phyloP scores from a whole-genome alignment of 768 basidiomycete genomes.

The Lanmaoa rubissima region DNA sequence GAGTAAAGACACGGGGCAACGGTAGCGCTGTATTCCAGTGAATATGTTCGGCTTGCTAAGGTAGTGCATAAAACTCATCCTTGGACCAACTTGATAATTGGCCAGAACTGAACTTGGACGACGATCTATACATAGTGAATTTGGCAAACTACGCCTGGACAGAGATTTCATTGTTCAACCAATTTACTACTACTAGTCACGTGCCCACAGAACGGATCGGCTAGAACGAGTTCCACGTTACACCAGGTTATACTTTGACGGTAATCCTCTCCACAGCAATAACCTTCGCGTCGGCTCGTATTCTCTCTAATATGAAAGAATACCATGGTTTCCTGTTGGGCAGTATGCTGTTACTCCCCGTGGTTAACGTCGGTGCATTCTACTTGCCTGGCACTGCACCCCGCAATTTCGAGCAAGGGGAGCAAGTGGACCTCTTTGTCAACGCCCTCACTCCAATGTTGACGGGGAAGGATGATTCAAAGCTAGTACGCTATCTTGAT shows the following conservation, averaged over 20 bases:
- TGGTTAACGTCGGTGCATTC: constrained; percentile 53
- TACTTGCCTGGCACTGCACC: constrained; percentile 94
- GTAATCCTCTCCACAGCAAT: neutral
- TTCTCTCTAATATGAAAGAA: constrained; percentile 22
- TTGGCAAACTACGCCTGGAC: neutral
- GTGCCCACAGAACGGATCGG: constrained; percentile 1
- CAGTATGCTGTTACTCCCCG: constrained; percentile 18
- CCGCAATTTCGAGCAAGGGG: constrained; percentile 70
- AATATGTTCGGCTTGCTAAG: neutral
- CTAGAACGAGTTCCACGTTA: constrained; percentile 5
- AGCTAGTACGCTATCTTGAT: constrained; percentile 54
- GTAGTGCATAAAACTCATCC: neutral
- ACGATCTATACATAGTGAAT: neutral
- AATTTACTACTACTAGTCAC: constrained; percentile 14
- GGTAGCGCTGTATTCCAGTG: neutral
- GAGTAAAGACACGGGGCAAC: too few species aligned
- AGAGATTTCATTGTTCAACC: too few species aligned
- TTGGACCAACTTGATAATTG: neutral
- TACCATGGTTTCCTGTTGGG: constrained; percentile 13
- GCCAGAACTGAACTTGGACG: neutral
- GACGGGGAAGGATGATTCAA: constrained; percentile 61
- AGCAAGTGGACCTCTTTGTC: constrained; percentile 76
- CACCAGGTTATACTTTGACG: neutral
- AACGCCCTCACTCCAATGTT: constrained; percentile 90
- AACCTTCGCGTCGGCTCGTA: neutral